Percentiles rank a stretch among this genome's conserved stretches.
phyloP scores from a whole-genome alignment of 352 stramenopile genomes.

The Globisporangium iwayamae region DNA sequence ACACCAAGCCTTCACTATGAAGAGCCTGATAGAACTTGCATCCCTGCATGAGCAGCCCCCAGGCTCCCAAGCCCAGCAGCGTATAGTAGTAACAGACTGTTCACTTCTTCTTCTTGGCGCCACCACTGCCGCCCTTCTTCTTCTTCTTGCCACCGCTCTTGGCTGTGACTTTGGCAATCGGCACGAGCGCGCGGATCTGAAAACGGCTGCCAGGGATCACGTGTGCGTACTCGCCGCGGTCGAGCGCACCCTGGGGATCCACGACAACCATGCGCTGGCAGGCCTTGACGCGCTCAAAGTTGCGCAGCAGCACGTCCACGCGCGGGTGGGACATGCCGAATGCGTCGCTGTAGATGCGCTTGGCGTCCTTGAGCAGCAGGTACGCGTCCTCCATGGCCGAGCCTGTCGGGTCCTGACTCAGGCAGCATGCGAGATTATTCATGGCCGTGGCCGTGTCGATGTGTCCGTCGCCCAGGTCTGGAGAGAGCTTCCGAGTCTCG shows the following conservation, averaged over 20 bases:
- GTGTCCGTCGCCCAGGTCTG: conserved; percentile 25
- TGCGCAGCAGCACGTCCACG: conserved; percentile 38
- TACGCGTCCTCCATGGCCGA: conserved; percentile 48
- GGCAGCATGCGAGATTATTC: conserved; percentile 73
- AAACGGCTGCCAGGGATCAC: conserved; percentile 63
- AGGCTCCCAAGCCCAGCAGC: background rate
- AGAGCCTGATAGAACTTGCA: background rate
- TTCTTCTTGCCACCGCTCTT: conserved; percentile 28
- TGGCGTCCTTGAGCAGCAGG: conserved; percentile 48
- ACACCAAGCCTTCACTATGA: background rate
- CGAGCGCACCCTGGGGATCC: conserved; percentile 38
- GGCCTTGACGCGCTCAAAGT: conserved; percentile 38
- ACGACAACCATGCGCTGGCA: conserved; percentile 42
- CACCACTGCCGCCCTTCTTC: conserved; percentile 14
- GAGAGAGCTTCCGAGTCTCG: conserved; percentile 25
- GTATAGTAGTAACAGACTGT: background rate
- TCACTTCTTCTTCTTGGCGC: conserved; percentile 41
- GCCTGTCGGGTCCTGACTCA: conserved; percentile 34
- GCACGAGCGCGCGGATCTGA: conserved; percentile 63
- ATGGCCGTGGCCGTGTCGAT: conserved; percentile 66
- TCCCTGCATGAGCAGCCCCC: background rate
- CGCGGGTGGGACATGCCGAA: conserved; percentile 45
- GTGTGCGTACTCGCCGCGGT: conserved; percentile 50
- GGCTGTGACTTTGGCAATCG: conserved; percentile 17
- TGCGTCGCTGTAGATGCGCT: conserved; percentile 39